Conservation (phyloP, 164 flowering plant species). For the Aristolochia contorta region DNA sequence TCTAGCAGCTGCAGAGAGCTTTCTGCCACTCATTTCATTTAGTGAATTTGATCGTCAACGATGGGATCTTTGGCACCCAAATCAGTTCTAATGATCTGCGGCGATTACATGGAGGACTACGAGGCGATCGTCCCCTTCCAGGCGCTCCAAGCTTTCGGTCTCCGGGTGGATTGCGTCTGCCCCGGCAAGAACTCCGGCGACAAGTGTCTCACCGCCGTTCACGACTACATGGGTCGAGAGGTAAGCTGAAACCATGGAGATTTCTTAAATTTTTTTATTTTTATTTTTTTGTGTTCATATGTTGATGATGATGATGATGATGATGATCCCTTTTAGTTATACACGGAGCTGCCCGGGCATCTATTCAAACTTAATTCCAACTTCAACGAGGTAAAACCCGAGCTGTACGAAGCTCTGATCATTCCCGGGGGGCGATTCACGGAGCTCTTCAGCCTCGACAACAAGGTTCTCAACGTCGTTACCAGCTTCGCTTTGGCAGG, state of each 20-base stretch:
- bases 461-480: slow-evolving; percentile 14
- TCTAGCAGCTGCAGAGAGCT: neutral
- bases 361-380: slow-evolving; percentile 15
- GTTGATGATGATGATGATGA: neutral
- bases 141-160: slow-evolving; percentile 15
- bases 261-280: no score
- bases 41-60: neutral
- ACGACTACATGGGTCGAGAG: slow-evolving; percentile 24
- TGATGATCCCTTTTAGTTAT: slow-evolving; percentile 13
- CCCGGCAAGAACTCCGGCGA: slow-evolving; percentile 17
- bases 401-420: slow-evolving; percentile 20
- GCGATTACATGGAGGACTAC: slow-evolving; percentile 31
- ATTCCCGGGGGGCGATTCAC: slow-evolving; percentile 31
- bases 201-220: slow-evolving; percentile 25
- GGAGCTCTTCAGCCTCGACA: slow-evolving; percentile 18
- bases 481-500: slow-evolving; percentile 11
- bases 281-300: no score
- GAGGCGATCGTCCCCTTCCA: slow-evolving; percentile 26
- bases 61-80: slow-evolving; percentile 14
- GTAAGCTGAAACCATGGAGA: no score
- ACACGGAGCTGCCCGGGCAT: slow-evolving; percentile 28
- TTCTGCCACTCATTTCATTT: neutral
- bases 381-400: slow-evolving; percentile 9
- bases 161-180: slow-evolving; percentile 19
- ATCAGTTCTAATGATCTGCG: slow-evolving; percentile 23